phyloP scores from a whole-genome alignment of 2,329 filamentous ascomycete species.

The Fusarium sambucinum region DNA sequence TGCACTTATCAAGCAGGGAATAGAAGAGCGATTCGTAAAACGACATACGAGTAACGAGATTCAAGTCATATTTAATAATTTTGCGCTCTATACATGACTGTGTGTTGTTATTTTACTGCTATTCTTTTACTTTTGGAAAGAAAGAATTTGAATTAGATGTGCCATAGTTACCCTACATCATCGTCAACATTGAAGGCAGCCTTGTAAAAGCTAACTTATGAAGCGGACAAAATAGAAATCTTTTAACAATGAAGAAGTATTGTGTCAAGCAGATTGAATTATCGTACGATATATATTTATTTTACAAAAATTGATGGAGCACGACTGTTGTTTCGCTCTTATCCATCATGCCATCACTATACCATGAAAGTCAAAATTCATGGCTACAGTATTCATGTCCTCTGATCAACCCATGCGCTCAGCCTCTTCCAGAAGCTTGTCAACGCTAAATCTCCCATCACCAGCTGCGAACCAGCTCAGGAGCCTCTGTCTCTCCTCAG shows the following conservation, averaged over 20 bases:
- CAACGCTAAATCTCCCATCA: slow-evolving; percentile 82
- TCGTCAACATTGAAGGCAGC: not conserved
- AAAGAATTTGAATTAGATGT: not conserved
- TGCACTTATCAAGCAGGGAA: not conserved
- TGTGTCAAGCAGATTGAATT: not conserved
- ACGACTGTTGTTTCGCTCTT: slow-evolving; percentile 4
- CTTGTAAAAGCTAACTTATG: not conserved
- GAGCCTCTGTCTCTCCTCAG: slow-evolving; percentile 73
- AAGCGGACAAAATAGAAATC: too few relatives aligned
- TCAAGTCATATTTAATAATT: not conserved
- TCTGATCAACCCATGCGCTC: slow-evolving; percentile 74
- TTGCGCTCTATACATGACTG: accelerated
- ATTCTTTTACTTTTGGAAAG: not conserved
- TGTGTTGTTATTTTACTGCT: not conserved
- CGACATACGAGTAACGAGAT: not conserved
- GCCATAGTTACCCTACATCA: not conserved
- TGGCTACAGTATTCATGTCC: not conserved
- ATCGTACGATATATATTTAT: slow-evolving; percentile 25
- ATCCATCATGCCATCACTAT: not conserved
- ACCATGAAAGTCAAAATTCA: not conserved
- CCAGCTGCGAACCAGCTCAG: slow-evolving; percentile 86
- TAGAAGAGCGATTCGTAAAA: not conserved
- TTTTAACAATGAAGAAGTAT: not conserved
- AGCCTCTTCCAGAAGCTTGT: slow-evolving; percentile 87
- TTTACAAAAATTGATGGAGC: slow-evolving; percentile 24